Evolutionary conservation across 2,329 filamentous ascomycete species (phyloP).

Genomic region (Purpureocillium lavendulum): DNA sequence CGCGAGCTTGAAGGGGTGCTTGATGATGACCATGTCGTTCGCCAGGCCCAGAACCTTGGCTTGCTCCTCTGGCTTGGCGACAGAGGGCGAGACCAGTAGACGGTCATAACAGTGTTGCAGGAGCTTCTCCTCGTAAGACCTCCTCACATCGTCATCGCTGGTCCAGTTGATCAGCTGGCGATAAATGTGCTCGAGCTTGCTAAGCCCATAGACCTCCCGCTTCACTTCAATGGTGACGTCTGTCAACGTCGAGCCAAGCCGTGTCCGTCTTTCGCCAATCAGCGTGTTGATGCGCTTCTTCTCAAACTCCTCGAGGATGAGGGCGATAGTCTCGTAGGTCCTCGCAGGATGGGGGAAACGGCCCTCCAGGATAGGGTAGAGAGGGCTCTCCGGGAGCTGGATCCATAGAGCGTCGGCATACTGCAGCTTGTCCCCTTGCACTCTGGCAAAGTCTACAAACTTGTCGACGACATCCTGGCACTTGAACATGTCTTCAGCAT

Average conservation of each 20-base stretch:
- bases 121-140: constrained; percentile 84
- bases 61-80: constrained; percentile 61
- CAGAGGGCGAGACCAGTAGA: constrained; percentile 57
- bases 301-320: constrained; percentile 79
- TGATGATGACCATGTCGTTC: constrained; percentile 91
- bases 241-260: constrained; percentile 73
- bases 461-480: constrained; percentile 67
- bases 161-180: constrained; percentile 84
- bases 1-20: constrained; percentile 79
- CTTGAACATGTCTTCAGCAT: constrained; percentile 55
- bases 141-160: constrained; percentile 72
- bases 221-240: constrained; percentile 85
- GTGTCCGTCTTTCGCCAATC: constrained; percentile 80
- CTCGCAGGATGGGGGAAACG: constrained; percentile 69
- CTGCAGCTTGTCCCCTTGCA: constrained; percentile 63
- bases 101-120: constrained; percentile 73
- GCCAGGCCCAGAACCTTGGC: constrained; percentile 68
- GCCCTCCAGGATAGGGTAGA: constrained; percentile 79
- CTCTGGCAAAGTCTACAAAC: constrained; percentile 65
- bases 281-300: constrained; percentile 82
- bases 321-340: constrained; percentile 74
- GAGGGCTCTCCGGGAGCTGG: constrained; percentile 68
- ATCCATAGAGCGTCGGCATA: constrained; percentile 69
- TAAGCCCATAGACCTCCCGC: constrained; percentile 68
- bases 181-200: constrained; percentile 74